These are phyloP conservation scores for Lonicera japonica DNA, from an alignment of 129 eudicot genomes.

Conservation along the genomic window DNA sequence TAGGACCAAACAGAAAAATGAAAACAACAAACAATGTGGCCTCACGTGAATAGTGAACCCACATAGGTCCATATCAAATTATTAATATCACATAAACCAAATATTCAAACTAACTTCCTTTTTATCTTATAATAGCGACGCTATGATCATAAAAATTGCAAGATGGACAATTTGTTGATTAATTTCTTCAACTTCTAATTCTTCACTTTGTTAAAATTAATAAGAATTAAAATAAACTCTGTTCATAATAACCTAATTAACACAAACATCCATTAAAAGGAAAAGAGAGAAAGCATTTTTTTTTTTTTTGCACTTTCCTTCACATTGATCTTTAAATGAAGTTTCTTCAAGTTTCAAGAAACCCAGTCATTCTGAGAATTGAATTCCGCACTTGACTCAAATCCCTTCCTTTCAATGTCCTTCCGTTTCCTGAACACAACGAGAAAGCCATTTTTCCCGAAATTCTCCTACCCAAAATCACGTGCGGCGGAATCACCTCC, in stretches of 20 bases:
- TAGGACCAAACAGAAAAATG: not conserved
- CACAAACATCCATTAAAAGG: not conserved
- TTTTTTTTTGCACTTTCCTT: not conserved
- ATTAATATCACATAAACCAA: not conserved
- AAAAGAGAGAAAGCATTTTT: not conserved
- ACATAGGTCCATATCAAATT: not conserved
- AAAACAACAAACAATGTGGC: not conserved
- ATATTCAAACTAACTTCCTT: no score
- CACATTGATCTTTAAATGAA: not conserved
- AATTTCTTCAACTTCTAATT: not conserved
- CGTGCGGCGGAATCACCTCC: conserved; percentile 64
- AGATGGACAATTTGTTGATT: not conserved
- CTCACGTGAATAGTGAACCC: not conserved
- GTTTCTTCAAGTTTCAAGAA: conserved; percentile 50
- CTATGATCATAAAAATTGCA: not conserved
- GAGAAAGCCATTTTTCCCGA: conserved; percentile 64
- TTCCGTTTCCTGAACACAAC: conserved; percentile 52
- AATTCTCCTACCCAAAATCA: conserved; percentile 47
- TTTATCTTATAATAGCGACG: no score
- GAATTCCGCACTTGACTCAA: conserved; percentile 73
- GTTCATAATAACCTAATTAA: not conserved
- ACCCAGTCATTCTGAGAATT: conserved; percentile 74
- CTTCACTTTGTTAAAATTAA: not conserved
- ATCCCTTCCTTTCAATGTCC: conserved; percentile 58
- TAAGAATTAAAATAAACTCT: not conserved